Conservation (phyloP, 2,329 filamentous ascomycete species). For the Aureobasidium subglaciale region DNA sequence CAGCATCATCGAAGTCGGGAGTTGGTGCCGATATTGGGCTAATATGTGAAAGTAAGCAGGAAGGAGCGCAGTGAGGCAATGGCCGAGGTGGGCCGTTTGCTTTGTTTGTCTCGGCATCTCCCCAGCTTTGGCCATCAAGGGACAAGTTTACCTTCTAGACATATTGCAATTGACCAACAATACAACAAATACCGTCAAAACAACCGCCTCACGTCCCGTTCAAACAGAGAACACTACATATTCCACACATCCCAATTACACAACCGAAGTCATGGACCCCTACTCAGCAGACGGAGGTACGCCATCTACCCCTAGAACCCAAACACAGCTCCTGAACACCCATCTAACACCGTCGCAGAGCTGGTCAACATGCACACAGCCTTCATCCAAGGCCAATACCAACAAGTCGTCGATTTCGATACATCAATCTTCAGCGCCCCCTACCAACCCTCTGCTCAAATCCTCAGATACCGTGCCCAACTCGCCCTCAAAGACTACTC, state of each 20-base stretch:
- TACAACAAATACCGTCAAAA: too few species aligned
- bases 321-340: constrained; percentile 10
- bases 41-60: not conserved
- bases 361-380: constrained; percentile 61
- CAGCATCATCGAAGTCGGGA: too few species aligned
- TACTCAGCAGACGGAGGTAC: constrained; percentile 58
- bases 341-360: constrained; percentile 37
- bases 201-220: too few species aligned
- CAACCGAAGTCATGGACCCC: constrained; percentile 46
- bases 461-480: constrained; percentile 74
- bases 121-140: constrained; percentile 11
- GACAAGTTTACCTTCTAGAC: constrained; percentile 3
- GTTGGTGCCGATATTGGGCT: too few species aligned
- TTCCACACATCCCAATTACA: not conserved
- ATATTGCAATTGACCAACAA: not conserved
- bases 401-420: constrained; percentile 79
- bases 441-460: constrained; percentile 67
- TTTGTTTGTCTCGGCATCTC: not conserved
- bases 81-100: not conserved
- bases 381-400: constrained; percentile 73
- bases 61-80: not conserved
- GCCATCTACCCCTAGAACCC: constrained; percentile 16
- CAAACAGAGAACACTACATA: not conserved
- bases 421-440: constrained; percentile 68
- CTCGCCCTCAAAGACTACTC: constrained; percentile 74